Evolutionary conservation across 805 yeast genomes (phyloP).

Genomic region (Hanseniaspora nectarophila): DNA sequence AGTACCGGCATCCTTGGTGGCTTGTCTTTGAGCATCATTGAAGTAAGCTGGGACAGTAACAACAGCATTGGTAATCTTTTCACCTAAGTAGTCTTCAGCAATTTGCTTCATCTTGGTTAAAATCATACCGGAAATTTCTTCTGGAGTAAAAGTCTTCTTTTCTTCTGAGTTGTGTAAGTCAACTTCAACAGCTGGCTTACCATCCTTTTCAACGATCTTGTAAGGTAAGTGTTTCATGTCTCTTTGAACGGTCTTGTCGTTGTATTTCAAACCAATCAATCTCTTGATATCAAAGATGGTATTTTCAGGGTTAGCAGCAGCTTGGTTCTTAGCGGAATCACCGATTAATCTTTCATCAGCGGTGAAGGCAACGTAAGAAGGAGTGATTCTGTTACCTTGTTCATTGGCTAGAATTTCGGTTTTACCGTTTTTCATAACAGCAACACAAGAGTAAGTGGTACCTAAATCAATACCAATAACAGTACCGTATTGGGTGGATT

Average conservation of each 20-base stretch:
- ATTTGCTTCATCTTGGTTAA: conserved; percentile 83
- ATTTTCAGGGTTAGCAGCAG: conserved; percentile 75
- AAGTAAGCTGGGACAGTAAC: conserved; percentile 90
- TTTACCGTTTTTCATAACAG: conserved; percentile 70
- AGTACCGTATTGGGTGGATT: conserved; percentile 35
- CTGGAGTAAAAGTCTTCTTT: conserved; percentile 77
- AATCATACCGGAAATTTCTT: conserved; percentile 87
- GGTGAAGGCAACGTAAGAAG: conserved; percentile 86
- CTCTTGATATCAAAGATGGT: conserved; percentile 87
- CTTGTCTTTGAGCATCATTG: conserved; percentile 90
- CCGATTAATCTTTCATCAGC: conserved; percentile 88
- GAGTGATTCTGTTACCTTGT: conserved; percentile 95
- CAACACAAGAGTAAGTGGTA: conserved; percentile 95
- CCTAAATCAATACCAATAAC: conserved; percentile 95
- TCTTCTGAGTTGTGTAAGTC: conserved; percentile 41
- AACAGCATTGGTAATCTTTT: conserved; percentile 75
- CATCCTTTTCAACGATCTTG: conserved; percentile 52
- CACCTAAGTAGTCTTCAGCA: conserved; percentile 83
- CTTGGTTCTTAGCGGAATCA: conserved; percentile 94
- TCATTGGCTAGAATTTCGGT: conserved; percentile 91
- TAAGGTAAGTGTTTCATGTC: conserved; percentile 79
- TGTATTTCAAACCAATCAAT: conserved; percentile 72
- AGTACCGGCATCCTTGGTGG: conserved; percentile 86
- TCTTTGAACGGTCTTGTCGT: conserved; percentile 64
- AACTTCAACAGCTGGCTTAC: conserved; percentile 76